phyloP scores from a whole-genome alignment of 1,284 basidiomycete species.

The Marasmius fiardii region DNA sequence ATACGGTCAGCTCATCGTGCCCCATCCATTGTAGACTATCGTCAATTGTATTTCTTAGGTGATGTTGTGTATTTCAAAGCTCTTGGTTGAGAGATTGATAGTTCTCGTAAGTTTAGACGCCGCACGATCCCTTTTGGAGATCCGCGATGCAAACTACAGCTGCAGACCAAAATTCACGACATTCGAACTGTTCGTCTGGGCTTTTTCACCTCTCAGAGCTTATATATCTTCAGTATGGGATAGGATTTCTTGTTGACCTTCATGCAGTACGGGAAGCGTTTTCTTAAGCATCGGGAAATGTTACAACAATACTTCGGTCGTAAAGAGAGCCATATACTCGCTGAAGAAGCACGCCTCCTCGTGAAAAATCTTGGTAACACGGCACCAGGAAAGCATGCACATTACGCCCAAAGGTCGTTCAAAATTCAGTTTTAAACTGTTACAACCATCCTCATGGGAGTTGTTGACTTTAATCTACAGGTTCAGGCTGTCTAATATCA shows the following conservation, averaged over 20 bases:
- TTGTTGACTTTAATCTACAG: constrained; percentile 11
- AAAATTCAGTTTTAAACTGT: not conserved
- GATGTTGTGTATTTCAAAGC: not conserved
- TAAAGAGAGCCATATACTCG: constrained; percentile 15
- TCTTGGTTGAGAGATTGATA: constrained; percentile 16
- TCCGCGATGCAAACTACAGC: constrained; percentile 18
- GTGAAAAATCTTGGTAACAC: constrained; percentile 15
- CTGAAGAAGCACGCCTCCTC: constrained; percentile 15
- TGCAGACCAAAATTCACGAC: no score
- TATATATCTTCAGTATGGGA: not conserved
- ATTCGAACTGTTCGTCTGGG: no score
- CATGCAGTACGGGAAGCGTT: constrained; percentile 6
- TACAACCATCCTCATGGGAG: no score
- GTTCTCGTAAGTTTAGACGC: constrained; percentile 28
- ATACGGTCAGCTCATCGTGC: constrained; percentile 15
- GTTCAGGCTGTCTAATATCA: constrained; percentile 19
- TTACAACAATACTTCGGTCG: constrained; percentile 16
- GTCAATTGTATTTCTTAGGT: not conserved
- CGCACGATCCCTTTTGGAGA: constrained; percentile 30
- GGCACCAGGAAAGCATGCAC: constrained; percentile 5
- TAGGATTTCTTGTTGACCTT: not conserved
- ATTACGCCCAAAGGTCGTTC: constrained; percentile 16
- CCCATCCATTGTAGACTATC: no score
- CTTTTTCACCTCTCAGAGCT: no score
- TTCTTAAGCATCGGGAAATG: constrained; percentile 18